phyloP scores from a whole-genome alignment of 2,329 filamentous ascomycete genomes.

The Lasiodiplodia gonubiensis region DNA sequence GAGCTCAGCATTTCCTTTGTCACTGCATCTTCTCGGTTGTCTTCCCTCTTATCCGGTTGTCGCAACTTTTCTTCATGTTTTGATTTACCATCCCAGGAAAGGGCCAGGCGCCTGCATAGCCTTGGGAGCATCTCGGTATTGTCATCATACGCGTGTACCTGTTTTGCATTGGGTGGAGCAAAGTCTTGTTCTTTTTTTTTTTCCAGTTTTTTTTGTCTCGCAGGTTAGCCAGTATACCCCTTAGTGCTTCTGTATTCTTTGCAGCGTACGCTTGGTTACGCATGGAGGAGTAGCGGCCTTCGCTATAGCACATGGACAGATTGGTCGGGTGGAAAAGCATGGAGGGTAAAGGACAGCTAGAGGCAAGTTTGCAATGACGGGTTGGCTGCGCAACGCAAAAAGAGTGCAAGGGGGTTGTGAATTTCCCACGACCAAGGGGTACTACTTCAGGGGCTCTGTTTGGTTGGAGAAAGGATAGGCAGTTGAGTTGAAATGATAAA shows the following conservation, averaged over 20 bases:
- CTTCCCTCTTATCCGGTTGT: background rate
- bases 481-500: constrained; percentile 26
- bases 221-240: constrained; percentile 26
- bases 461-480: constrained; percentile 9
- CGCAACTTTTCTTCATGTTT: constrained; percentile 9
- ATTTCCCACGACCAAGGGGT: background rate
- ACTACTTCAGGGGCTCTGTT: background rate
- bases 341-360: background rate
- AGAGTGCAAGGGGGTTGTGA: constrained; percentile 9
- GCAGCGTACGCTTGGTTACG: constrained; percentile 22
- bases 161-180: constrained; percentile 22
- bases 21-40: background rate
- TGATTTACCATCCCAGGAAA: background rate
- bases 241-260: constrained; percentile 23
- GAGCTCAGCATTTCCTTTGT: constrained; percentile 11
- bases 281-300: constrained; percentile 18
- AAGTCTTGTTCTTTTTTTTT: constrained; percentile 15
- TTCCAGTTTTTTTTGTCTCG: constrained; percentile 12
- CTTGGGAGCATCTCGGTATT: constrained; percentile 13
- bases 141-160: constrained; percentile 21
- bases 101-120: constrained; percentile 12
- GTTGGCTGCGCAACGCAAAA: constrained; percentile 9
- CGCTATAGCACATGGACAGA: background rate
- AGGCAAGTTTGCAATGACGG: constrained; percentile 15
- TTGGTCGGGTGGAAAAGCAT: background rate